phyloP scores from a whole-genome alignment of 2,329 filamentous ascomycete genomes.

The Mollisiaceae sp. region DNA sequence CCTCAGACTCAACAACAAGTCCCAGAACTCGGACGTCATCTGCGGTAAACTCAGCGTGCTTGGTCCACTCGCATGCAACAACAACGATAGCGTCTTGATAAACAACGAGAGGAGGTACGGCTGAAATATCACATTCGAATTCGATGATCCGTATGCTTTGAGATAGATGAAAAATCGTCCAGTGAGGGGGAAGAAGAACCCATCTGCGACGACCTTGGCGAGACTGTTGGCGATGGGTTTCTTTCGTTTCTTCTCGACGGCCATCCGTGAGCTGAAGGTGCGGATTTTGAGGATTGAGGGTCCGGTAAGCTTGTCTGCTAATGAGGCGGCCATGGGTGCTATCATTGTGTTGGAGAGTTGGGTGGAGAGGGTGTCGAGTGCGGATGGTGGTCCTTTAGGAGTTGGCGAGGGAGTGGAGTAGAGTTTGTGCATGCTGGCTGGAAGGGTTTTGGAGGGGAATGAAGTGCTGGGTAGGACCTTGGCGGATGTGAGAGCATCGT shows the following conservation, averaged over 20 bases:
- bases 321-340: slow-evolving; percentile 78
- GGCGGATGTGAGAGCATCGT: slow-evolving; percentile 41
- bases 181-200: slow-evolving; percentile 87
- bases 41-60: slow-evolving; percentile 76
- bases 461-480: slow-evolving; percentile 42
- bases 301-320: slow-evolving; percentile 79
- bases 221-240: slow-evolving; percentile 76
- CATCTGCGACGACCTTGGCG: slow-evolving; percentile 73
- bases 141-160: slow-evolving; percentile 55
- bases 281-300: slow-evolving; percentile 87
- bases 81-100: slow-evolving; percentile 82
- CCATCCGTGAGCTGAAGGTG: slow-evolving; percentile 82
- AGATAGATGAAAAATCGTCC: slow-evolving; percentile 75
- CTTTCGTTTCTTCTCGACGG: slow-evolving; percentile 61
- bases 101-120: slow-evolving; percentile 79
- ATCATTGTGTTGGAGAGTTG: slow-evolving; percentile 75
- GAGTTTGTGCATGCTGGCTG: slow-evolving; percentile 72
- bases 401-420: slow-evolving; percentile 55
- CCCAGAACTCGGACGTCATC: slow-evolving; percentile 84
- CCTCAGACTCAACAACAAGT: slow-evolving; percentile 76
- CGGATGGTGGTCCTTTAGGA: slow-evolving; percentile 39
- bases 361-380: slow-evolving; percentile 68
- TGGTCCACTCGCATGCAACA: slow-evolving; percentile 83
- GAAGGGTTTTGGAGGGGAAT: slow-evolving; percentile 84
- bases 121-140: slow-evolving; percentile 69